Evolutionary conservation across 495 filamentous ascomycete genomes (phyloP), one percentile per base, ranked within the genome.

Genomic region (Hypoxylon rickii): DNA sequence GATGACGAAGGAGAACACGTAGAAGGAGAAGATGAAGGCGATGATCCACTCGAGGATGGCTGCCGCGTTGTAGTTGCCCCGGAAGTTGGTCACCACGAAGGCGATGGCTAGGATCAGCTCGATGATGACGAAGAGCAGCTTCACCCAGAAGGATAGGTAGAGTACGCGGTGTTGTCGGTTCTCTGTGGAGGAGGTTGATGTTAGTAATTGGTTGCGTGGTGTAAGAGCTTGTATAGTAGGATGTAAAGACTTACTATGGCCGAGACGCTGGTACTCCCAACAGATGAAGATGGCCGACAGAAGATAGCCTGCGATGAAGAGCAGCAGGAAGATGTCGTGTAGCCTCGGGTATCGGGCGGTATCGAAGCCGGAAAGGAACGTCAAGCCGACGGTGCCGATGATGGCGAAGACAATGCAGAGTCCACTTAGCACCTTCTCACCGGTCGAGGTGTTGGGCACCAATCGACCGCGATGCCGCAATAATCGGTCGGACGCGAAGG

Each of bases 11-110:
- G 89, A 91, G 40, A 96, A 80, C 34, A 96, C 76, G 70, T 95
- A 97, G 63, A 90, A 88, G 7, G 87, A 92, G 74, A 96, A 98
- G 55, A 97, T 77, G 61, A 97, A 86, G 17, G 92, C 86, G 55
- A 98, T 87, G 44, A 86, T 55, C 92, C 92, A 97, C 66, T 79
- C 77, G 22, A 89, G 66, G 12, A 87, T 74, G 0, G 86, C 86
- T 12, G 77, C 83, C 1, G 72, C 53, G 67, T 89, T 82, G 53
- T 79, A 75, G 44, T 73, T 53, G 0, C 42, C 16, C n/a, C 47
- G 66, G 32, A 71, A 72, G 20, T 66, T 73, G 57, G 72, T 72
- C 2, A 75, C 61, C 2, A 76, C 77, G 57, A 89, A 88, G 34
- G 71, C 83, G 67, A 91, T 83, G 1, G 88, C 89, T 0, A 97